These are phyloP conservation scores for Barnettozyma wickerhamii DNA, from an alignment of 805 yeast species.

Conservation along the genomic window DNA sequence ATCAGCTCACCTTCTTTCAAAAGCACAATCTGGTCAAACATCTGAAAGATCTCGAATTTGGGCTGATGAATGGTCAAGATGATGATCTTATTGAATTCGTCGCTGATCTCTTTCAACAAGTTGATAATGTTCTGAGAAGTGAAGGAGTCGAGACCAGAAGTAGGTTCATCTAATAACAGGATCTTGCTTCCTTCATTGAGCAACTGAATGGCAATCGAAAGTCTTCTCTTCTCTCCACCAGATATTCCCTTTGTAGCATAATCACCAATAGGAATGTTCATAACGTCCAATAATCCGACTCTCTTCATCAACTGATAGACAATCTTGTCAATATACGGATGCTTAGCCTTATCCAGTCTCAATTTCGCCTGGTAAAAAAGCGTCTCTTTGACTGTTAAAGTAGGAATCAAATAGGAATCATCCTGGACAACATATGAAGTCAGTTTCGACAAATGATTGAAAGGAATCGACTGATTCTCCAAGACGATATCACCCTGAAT, in stretches of 20 bases:
- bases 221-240: conserved; percentile 80
- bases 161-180: conserved; percentile 79
- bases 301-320: conserved; percentile 57
- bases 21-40: conserved; percentile 72
- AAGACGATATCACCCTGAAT: conserved; percentile 40
- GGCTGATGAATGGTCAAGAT: conserved; percentile 85
- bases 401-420: conserved; percentile 66
- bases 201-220: conserved; percentile 77
- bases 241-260: conserved; percentile 60
- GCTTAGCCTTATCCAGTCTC: conserved; percentile 45
- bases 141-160: conserved; percentile 81
- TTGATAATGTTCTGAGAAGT: conserved; percentile 66
- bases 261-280: conserved; percentile 42
- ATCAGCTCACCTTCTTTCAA: conserved; percentile 34
- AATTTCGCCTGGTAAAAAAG: conserved; percentile 65
- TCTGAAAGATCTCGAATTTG: conserved; percentile 55
- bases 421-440: conserved; percentile 80
- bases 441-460: conserved; percentile 30
- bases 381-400: conserved; percentile 76
- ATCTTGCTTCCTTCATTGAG: conserved; percentile 62
- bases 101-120: conserved; percentile 53
- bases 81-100: conserved; percentile 56
- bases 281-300: conserved; percentile 52
- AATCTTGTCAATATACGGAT: conserved; percentile 40
- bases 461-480: conserved; percentile 35